Percentiles rank a stretch among this genome's conserved stretches.
phyloP scores from a whole-genome alignment of 2,329 filamentous ascomycete species.

The Cercospora sp. region DNA sequence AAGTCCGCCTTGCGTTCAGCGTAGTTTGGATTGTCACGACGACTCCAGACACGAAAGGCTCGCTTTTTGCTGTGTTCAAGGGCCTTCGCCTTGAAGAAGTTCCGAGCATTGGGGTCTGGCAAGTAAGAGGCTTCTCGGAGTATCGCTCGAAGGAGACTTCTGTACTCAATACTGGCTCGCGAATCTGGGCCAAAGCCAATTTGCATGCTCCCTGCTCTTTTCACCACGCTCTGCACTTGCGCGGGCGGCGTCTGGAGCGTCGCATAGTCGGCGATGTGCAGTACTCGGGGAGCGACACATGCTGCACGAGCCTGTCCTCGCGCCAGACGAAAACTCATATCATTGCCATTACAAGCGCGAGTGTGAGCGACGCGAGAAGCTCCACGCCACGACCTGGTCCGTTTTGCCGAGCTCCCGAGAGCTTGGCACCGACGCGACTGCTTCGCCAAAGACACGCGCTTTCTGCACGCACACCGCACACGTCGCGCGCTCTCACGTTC shows the following conservation, averaged over 20 bases:
- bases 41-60: conserved; percentile 23
- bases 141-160: conserved; percentile 56
- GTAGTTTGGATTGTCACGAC: conserved; percentile 21
- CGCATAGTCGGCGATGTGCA: not conserved
- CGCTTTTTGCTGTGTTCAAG: conserved; percentile 49
- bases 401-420: not conserved
- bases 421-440: not conserved
- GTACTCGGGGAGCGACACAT: not conserved
- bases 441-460: conserved; percentile 6
- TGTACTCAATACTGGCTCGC: conserved; percentile 28
- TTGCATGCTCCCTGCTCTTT: conserved; percentile 1
- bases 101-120: conserved; percentile 57
- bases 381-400: not conserved
- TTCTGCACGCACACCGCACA: conserved; percentile 2
- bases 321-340: conserved; percentile 2
- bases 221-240: not conserved
- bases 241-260: not conserved
- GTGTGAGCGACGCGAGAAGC: not conserved
- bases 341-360: not conserved
- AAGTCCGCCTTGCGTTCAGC: conserved; percentile 21
- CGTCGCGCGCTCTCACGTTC: conserved; percentile 10
- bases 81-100: conserved; percentile 53
- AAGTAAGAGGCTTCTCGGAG: conserved; percentile 63
- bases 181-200: conserved; percentile 13
- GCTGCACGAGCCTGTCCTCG: not conserved